phyloP scores from a whole-genome alignment of 352 stramenopile genomes.

The Phytophthora pisi region DNA sequence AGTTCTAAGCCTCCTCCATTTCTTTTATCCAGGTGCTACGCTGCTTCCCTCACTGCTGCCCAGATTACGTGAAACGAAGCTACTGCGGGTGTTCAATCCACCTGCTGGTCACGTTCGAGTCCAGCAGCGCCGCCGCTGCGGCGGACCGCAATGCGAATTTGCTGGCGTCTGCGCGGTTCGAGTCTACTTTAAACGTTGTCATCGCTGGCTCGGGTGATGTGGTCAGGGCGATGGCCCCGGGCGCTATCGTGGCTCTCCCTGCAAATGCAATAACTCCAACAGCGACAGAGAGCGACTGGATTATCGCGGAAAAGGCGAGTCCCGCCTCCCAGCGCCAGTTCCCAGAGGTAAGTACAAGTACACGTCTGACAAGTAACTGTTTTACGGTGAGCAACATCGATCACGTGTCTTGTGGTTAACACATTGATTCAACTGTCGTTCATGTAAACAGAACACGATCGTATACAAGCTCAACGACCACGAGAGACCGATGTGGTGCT shows the following conservation, averaged over 20 bases:
- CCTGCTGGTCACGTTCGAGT: conserved; percentile 24
- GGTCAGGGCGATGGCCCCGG: conserved; percentile 3
- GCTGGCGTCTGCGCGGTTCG: conserved; percentile 16
- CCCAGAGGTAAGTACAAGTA: conserved; percentile 27
- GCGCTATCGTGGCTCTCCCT: background rate
- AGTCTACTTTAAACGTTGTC: too few species aligned
- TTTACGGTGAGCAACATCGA: too few species aligned
- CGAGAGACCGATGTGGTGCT: conserved; percentile 43
- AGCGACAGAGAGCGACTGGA: conserved; percentile 30
- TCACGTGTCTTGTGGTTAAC: too few species aligned
- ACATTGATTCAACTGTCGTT: too few species aligned
- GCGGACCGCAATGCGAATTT: conserved; percentile 19
- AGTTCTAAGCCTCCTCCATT: too few species aligned
- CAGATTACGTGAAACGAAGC: conserved; percentile 29
- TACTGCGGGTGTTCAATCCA: conserved; percentile 44
- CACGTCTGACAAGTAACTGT: too few species aligned
- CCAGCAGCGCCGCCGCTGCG: background rate
- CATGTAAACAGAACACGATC: conserved; percentile 32
- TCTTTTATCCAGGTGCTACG: too few species aligned
- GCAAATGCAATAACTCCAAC: background rate
- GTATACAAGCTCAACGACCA: conserved; percentile 47
- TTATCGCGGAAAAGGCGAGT: conserved; percentile 33
- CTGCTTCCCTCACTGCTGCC: conserved; percentile 50
- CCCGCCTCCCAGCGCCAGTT: conserved; percentile 27
- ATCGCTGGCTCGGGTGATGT: background rate